Evolutionary conservation across 306 rosid genomes (phyloP), one percentile per base, ranked within the genome.

Genomic region (Acacia crassicarpa): DNA sequence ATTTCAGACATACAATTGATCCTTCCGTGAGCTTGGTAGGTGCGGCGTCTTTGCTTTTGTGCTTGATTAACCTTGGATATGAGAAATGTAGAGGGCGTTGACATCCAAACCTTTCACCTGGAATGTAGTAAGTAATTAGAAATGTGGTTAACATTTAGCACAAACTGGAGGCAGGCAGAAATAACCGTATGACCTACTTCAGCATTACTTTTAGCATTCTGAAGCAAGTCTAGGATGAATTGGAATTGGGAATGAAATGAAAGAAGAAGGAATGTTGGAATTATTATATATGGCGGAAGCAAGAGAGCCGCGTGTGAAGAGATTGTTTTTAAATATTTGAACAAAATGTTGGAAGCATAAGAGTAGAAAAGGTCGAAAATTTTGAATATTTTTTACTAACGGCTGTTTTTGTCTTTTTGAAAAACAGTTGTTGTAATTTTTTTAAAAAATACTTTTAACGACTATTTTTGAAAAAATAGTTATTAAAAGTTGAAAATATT

Each of bases 171-270:
- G 8, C 9, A 8, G 27, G 1, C 13, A 4, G 16, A 80, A 23
- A 40, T 9, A 45, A 53, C 8, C 25, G 0, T 6, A 15, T 2
- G 5, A 35, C 87, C 12, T 79, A 93, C 99, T 80, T 95, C 99
- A 2, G 99, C 99, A 23, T 95, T 95, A 62, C 99, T 95, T 91
- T 95, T 98, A 9, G 99, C 99, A 85, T 95, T 93, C 91, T 92
- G 93, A 0, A 93, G 93, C 89, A 93, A 86, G 75, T 93, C 99
- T 17, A 95, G 81, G 38, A 95, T 91, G 74, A 90, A 93, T 72
- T 87, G 12, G 30, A 27, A 27, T 27, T 27, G 30, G 30, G 30
- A 27, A 27, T 27, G 30, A 27, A 27, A 27, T 27, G 30, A 1
- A 27, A 27, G 30, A 27, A 27, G 1, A 1, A 27, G 30, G 30